A percentile compares a stretch with the other conserved stretches of the same genome.
phyloP scores from a whole-genome alignment of 2,329 filamentous ascomycete species.

The Nemania sp. region DNA sequence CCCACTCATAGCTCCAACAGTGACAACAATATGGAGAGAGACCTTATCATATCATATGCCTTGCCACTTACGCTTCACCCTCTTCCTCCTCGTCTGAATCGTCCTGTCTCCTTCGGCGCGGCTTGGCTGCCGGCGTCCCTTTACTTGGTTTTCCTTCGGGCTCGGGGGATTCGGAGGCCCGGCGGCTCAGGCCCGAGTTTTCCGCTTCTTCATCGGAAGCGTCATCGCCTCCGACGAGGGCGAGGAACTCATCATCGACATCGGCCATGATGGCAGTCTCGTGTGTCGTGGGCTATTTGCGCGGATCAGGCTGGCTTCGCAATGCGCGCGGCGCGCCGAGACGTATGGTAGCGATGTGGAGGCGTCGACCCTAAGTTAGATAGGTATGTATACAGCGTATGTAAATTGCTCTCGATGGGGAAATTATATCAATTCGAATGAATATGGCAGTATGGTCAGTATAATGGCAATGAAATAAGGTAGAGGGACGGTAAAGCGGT shows the following conservation, averaged over 20 bases:
- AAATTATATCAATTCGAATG: too few species aligned
- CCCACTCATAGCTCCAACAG: neutral
- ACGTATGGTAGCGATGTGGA: too few species aligned
- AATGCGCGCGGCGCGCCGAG: conserved; percentile 24
- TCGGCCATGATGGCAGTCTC: conserved; percentile 77
- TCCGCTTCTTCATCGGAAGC: conserved; percentile 68
- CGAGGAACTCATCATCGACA: conserved; percentile 92
- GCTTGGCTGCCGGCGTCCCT: conserved; percentile 58
- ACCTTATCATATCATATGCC: neutral
- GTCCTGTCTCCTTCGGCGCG: conserved; percentile 64
- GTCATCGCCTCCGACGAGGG: conserved; percentile 83
- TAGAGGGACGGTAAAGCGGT: too few species aligned
- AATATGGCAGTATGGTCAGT: too few species aligned
- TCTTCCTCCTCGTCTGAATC: conserved; percentile 80
- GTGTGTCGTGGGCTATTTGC: conserved; percentile 14
- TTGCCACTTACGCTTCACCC: conserved; percentile 78
- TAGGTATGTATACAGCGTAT: too few species aligned
- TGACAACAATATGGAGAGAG: too few species aligned
- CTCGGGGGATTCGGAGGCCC: conserved; percentile 66
- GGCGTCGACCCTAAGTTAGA: too few species aligned
- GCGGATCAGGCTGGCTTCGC: conserved; percentile 21
- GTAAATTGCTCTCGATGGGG: too few species aligned
- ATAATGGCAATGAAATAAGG: too few species aligned
- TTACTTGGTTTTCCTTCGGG: conserved; percentile 52
- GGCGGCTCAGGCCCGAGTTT: conserved; percentile 65